phyloP scores from a whole-genome alignment of 1,284 basidiomycete species.

The Boletus holoroseus region DNA sequence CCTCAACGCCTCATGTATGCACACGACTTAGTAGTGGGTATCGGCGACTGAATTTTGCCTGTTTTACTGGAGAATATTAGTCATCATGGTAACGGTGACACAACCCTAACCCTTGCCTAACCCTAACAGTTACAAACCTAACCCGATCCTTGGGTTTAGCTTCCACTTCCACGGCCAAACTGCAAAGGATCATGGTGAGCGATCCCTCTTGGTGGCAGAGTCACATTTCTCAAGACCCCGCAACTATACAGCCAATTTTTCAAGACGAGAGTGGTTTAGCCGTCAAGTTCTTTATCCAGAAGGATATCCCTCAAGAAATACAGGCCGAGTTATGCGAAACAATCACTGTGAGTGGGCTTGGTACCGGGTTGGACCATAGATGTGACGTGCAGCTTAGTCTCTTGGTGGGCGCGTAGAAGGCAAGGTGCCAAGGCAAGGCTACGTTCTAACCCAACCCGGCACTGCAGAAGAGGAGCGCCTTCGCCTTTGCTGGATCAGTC shows the following conservation, averaged over 20 bases:
- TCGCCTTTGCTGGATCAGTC: slow-evolving; percentile 57
- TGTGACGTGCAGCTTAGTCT: slow-evolving; percentile 37
- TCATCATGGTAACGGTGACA: slow-evolving; percentile 10
- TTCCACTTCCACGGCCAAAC: neutral
- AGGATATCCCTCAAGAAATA: slow-evolving; percentile 63
- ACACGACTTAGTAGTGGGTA: no score
- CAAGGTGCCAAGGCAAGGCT: slow-evolving; percentile 71
- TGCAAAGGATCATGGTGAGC: slow-evolving; percentile 25
- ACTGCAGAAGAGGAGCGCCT: slow-evolving; percentile 67
- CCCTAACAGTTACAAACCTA: slow-evolving; percentile 32
- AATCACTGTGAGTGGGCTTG: slow-evolving; percentile 46
- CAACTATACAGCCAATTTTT: slow-evolving; percentile 51
- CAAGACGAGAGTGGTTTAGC: slow-evolving; percentile 58
- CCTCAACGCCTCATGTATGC: no score
- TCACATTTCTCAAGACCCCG: slow-evolving; percentile 2
- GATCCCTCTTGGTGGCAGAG: neutral
- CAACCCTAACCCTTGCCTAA: neutral
- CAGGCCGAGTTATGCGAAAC: slow-evolving; percentile 63
- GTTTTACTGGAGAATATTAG: slow-evolving; percentile 5
- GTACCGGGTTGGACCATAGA: neutral
- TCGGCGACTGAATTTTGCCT: neutral
- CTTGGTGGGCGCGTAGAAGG: slow-evolving; percentile 69
- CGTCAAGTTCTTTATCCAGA: slow-evolving; percentile 76
- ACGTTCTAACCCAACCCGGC: slow-evolving; percentile 61
- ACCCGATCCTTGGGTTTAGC: slow-evolving; percentile 32